These are phyloP conservation scores for Fagopyrum homotropicum DNA, from an alignment of 148 eudicot species.

Conservation along the genomic window DNA sequence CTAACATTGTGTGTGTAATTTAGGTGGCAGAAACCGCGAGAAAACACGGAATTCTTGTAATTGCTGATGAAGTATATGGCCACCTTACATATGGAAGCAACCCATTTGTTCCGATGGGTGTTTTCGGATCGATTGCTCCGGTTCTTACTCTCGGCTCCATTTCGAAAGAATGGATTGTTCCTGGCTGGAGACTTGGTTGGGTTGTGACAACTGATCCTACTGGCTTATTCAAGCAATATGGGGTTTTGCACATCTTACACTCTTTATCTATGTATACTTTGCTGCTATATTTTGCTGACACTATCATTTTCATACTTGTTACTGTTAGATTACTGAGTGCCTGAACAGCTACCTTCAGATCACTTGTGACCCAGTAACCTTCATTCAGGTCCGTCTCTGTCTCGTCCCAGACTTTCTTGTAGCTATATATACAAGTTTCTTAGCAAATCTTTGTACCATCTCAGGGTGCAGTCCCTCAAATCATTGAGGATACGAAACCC, in stretches of 20 bases:
- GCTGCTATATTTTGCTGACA: too few species aligned
- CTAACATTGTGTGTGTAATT: too few species aligned
- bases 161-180: slow-evolving; percentile 90
- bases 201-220: slow-evolving; percentile 63
- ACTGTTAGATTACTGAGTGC: slow-evolving; percentile 41
- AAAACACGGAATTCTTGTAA: slow-evolving; percentile 55
- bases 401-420: too few species aligned
- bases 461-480: slow-evolving; percentile 44
- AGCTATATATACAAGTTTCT: too few species aligned
- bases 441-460: neutral
- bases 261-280: neutral
- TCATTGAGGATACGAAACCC: slow-evolving; percentile 32
- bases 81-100: slow-evolving; percentile 76
- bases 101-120: slow-evolving; percentile 83
- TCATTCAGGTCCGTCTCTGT: slow-evolving; percentile 44
- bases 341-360: slow-evolving; percentile 36
- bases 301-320: neutral
- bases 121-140: slow-evolving; percentile 65
- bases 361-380: slow-evolving; percentile 49
- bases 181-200: slow-evolving; percentile 99
- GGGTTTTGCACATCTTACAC: neutral
- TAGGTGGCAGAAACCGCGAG: slow-evolving; percentile 84
- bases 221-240: neutral
- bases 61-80: slow-evolving; percentile 96
- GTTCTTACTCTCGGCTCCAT: slow-evolving; percentile 78